phyloP scores from a whole-genome alignment of 805 yeast species.

The Saccharomycodes ludwigii region DNA sequence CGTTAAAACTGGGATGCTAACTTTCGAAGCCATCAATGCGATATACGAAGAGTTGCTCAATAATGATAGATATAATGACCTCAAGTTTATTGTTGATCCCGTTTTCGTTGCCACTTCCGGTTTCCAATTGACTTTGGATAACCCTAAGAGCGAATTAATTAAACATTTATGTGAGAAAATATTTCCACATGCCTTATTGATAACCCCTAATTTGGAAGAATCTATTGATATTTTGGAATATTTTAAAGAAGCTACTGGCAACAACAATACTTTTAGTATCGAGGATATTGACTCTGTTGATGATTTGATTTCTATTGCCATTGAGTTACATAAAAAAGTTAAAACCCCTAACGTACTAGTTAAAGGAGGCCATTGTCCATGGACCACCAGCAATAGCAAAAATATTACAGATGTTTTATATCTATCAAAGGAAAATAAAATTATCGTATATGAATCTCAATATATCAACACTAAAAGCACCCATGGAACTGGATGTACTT shows the following conservation, averaged over 20 bases:
- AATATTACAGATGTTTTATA: constrained; percentile 45
- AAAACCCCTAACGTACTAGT: constrained; percentile 45
- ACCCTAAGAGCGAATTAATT: constrained; percentile 28
- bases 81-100: constrained; percentile 58
- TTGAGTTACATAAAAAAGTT: constrained; percentile 27
- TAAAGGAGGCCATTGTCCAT: constrained; percentile 72
- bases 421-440: constrained; percentile 25
- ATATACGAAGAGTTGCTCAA: constrained; percentile 27
- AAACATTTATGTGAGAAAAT: no score
- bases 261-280: no score
- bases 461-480: constrained; percentile 39
- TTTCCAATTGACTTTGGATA: constrained; percentile 34
- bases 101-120: constrained; percentile 82
- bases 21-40: constrained; percentile 38
- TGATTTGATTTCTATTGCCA: no score
- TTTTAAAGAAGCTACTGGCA: constrained; percentile 17
- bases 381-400: constrained; percentile 20
- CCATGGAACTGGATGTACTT: constrained; percentile 89
- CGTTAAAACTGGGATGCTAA: constrained; percentile 73
- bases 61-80: constrained; percentile 20
- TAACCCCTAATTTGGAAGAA: constrained; percentile 71
- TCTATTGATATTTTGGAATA: constrained; percentile 33
- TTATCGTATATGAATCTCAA: constrained; percentile 35
- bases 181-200: constrained; percentile 40
- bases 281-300: constrained; percentile 25